Base-by-base conservation (phyloP, 768 basidiomycete genomes). In the Xerocomus brunneocitrinus region DNA sequence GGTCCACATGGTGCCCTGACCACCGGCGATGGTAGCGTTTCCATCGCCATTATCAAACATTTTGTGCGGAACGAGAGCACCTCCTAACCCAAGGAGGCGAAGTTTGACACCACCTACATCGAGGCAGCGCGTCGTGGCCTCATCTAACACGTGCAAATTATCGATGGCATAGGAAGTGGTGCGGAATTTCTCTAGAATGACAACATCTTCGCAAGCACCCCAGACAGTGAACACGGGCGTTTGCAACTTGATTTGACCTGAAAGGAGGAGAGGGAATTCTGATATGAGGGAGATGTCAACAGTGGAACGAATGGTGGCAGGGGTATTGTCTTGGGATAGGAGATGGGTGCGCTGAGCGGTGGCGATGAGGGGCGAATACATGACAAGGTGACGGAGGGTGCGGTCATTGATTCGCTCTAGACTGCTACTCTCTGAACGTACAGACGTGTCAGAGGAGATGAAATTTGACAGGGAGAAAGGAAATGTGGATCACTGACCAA, bases 1-100 rank as follows among this genome's bases (percentile, higher is more conserved):
- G 0, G 92, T 91, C 97, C 97, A 99, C 87, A 98, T 95, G 19
- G 95, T 98, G 30, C 97, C 97, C 64, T 92, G 89, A 2, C 94
- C 97, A 34, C 97, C 97, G 0, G 97, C 95, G 58, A 99, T 97
- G n/a, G 95, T 98, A 10, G 92, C 95, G 42, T 76, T 84, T 3
- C 95, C 95, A 45, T 95, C 91, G 0, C 95, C 91, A 58, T 93
- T 93, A 72, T 92, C 89, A 62, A 95, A 93, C 77, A 93, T 81
- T 70, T 98, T 98, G 77, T 98, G 94, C 39, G 85, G 83, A 6
- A 97, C 93, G 39, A 98, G 81, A 3, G 95, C 95, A 49, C 97
- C 97, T 8, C 97, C 97, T 27, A 99, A 78, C 38, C 95, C 97
- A n/a, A 99, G 83, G 39, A 99, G 78, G 36, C 97, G 83, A 53